Evolutionary conservation across 805 yeast species (phyloP), one percentile per base, ranked within the genome.

Genomic region (Myxozyma neotropica): DNA sequence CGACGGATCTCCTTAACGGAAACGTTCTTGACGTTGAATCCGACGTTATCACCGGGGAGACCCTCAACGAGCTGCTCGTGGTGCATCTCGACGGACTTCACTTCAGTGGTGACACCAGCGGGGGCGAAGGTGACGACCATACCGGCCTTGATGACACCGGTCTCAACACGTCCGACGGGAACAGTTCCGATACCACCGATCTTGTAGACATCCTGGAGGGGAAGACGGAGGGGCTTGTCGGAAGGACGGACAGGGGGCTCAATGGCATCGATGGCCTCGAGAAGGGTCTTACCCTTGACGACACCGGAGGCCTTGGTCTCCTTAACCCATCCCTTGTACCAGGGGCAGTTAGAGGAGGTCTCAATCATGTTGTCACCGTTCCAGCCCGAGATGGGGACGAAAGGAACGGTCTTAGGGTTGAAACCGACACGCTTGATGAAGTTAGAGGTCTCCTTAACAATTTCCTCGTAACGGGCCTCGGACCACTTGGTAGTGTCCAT

Each of bases 301-400:
- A 78, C 80, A 78, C 88, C 86, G 40, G 46, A 42, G 71, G 83
- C 77, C 82, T 86, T 81, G 84, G 86, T 80, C 83, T 85, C 87
- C 83, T 84, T 83, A 74, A 77, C 75, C 94, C 91, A 84, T 75
- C 93, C 89, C 87, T 88, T 82, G 88, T 83, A 83, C 94, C 94
- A 87, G 75, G 89, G 83, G 79, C 88, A 84, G 88, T 87, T 87
- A 71, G 86, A 59, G 71, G 91, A 84, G 55, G 88, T 73, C 81
- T 87, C 93, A 78, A 87, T 84, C 94, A 87, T 87, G 90, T 87
- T 87, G 82, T 87, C 94, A 83, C 95, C 95, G 81, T 86, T 84
- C 87, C 93, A 86, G 74, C 95, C 96, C 73, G 94, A 88, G 78
- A 87, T 85, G 77, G 96, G 96, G 74, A 89, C 92, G 84, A 88